Conservation (phyloP, 495 filamentous ascomycete genomes). For the Hypoxylon lienhwacheense region DNA sequence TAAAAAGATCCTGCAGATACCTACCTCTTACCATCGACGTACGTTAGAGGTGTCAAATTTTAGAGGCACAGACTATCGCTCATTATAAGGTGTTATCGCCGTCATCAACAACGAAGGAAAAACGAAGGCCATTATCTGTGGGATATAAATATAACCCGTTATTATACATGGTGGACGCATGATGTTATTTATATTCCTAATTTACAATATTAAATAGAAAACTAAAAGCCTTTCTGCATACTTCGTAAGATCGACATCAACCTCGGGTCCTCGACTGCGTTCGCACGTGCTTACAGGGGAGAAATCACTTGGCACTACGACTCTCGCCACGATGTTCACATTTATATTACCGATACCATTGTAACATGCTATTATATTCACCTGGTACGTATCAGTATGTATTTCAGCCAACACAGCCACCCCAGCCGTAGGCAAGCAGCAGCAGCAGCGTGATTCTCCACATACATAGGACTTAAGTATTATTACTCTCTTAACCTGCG, state of each 20-base stretch:
- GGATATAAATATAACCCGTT: too few relatives aligned
- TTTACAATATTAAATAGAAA: too few relatives aligned
- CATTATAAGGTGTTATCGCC: not conserved
- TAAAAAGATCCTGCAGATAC: slow-evolving; percentile 1
- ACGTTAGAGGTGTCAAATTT: too few relatives aligned
- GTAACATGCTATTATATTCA: too few relatives aligned
- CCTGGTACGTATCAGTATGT: too few relatives aligned
- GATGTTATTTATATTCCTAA: too few relatives aligned
- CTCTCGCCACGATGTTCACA: slow-evolving; percentile 11
- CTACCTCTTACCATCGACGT: too few relatives aligned
- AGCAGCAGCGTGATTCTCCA: slow-evolving; percentile 17
- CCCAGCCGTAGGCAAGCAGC: slow-evolving; percentile 11
- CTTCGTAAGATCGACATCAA: not conserved
- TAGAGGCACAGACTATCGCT: not conserved
- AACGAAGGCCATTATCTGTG: not conserved
- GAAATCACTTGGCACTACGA: slow-evolving; percentile 8
- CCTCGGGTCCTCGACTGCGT: not conserved
- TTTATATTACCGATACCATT: too few relatives aligned
- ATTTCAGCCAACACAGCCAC: slow-evolving; percentile 29
- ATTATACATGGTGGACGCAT: too few relatives aligned
- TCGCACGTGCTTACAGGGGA: slow-evolving; percentile 24
- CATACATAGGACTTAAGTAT: slow-evolving; percentile 7
- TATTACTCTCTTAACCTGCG: slow-evolving; percentile 25
- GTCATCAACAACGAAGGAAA: not conserved
- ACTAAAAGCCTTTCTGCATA: slow-evolving; percentile 2